phyloP scores from a whole-genome alignment of 331 rosid genomes.

The Quercus lobata region DNA sequence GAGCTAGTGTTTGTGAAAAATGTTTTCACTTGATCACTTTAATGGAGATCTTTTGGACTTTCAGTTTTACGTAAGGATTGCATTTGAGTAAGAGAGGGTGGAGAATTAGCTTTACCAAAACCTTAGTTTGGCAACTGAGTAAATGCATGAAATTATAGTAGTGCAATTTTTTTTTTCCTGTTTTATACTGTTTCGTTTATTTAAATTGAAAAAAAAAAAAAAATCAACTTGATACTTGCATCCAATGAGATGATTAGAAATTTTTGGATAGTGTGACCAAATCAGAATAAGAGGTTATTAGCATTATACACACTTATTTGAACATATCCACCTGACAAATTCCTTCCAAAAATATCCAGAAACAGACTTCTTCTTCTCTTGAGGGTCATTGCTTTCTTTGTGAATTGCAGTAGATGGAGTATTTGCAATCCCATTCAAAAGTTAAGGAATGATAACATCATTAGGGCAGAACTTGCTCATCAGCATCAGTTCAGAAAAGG shows the following conservation, averaged over 20 bases:
- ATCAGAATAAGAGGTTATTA: conserved; percentile 30
- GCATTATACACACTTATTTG: conserved; percentile 52
- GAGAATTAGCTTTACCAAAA: too few relatives aligned
- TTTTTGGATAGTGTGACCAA: too few relatives aligned
- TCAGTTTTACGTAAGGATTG: too few relatives aligned
- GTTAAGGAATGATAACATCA: conserved; percentile 62
- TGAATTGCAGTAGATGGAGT: conserved; percentile 6
- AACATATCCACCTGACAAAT: conserved; percentile 61
- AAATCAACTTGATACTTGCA: too few relatives aligned
- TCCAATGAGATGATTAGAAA: too few relatives aligned
- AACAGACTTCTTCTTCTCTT: conserved; percentile 34
- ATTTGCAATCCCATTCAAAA: conserved; percentile 67
- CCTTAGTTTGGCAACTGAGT: too few relatives aligned
- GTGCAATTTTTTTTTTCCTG: too few relatives aligned
- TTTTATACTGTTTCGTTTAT: too few relatives aligned
- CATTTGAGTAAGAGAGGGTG: too few relatives aligned
- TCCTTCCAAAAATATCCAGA: conserved; percentile 50
- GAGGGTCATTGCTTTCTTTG: conserved; percentile 14
- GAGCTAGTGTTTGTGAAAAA: background rate
- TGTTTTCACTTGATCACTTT: background rate
- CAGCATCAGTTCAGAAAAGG: conserved; percentile 70
- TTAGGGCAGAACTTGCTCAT: conserved; percentile 56
- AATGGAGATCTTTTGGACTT: too few relatives aligned
- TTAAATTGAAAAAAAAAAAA: too few relatives aligned
- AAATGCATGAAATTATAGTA: too few relatives aligned